phyloP scores from a whole-genome alignment of 148 eudicot species.

The Gaultheria prostrata region DNA sequence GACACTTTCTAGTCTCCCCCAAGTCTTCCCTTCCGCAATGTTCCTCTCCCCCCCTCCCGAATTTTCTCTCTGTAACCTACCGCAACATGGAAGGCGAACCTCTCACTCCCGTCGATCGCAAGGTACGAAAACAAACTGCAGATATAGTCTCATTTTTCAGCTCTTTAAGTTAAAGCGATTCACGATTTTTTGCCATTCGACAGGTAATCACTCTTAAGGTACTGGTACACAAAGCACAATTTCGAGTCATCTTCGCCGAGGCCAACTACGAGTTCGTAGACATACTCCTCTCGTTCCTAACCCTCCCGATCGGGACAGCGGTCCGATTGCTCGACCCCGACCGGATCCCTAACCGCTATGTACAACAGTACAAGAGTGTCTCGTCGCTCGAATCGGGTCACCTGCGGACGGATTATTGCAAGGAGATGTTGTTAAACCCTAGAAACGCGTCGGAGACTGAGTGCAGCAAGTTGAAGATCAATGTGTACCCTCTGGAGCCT shows the following conservation, averaged over 20 bases:
- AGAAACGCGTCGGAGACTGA: neutral
- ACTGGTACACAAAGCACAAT: neutral
- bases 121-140: neutral
- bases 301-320: neutral
- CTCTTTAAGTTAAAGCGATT: neutral
- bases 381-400: neutral
- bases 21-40: neutral
- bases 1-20: neutral
- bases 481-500: neutral
- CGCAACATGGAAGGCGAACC: neutral
- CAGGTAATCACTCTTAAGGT: slow-evolving; percentile 5
- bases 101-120: neutral
- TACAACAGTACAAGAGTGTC: neutral
- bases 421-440: neutral
- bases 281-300: slow-evolving; percentile 6
- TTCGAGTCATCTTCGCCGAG: slow-evolving; percentile 12
- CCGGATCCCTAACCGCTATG: neutral
- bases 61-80: neutral
- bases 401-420: neutral
- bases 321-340: slow-evolving; percentile 1
- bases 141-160: neutral
- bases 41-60: neutral
- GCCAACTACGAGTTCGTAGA: neutral
- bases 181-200: neutral
- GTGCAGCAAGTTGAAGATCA: slow-evolving; percentile 7